phyloP scores from a whole-genome alignment of 441 rosid species.

The Populus trichocarpa region DNA sequence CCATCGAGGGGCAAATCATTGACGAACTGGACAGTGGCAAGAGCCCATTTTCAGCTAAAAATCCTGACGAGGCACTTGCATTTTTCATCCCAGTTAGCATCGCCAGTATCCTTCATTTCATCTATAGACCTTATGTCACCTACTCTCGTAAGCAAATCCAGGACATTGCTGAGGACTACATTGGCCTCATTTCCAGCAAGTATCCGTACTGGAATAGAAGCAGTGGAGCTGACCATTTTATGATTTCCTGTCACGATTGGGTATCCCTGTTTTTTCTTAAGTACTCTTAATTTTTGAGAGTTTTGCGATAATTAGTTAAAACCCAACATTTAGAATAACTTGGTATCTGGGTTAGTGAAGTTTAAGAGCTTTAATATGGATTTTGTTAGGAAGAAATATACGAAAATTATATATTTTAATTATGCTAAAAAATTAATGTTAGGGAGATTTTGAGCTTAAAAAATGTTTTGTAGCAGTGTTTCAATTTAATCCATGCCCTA shows the following conservation, averaged over 20 bases:
- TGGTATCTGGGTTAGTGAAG: too few relatives aligned
- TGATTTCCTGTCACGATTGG: conserved; percentile 84
- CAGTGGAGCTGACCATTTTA: conserved; percentile 69
- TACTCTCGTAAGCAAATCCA: conserved; percentile 56
- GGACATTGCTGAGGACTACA: conserved; percentile 47
- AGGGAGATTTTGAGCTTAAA: too few relatives aligned
- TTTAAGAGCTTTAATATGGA: too few relatives aligned
- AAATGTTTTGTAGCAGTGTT: too few relatives aligned
- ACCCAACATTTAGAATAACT: too few relatives aligned
- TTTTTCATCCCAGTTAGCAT: conserved; percentile 64
- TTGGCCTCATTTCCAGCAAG: conserved; percentile 37
- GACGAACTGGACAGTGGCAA: conserved; percentile 48
- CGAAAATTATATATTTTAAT: too few relatives aligned
- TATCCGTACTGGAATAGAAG: conserved; percentile 74
- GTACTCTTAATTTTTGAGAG: conserved; percentile 34
- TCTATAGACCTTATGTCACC: conserved; percentile 49
- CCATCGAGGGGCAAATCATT: conserved; percentile 68
- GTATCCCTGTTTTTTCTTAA: conserved; percentile 25
- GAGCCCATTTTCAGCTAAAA: conserved; percentile 44
- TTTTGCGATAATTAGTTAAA: too few relatives aligned
- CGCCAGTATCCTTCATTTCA: conserved; percentile 27
- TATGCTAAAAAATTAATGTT: too few relatives aligned
- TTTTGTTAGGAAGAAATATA: too few relatives aligned
- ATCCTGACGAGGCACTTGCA: conserved; percentile 51
- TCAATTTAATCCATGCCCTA: too few relatives aligned